A percentile compares a stretch with the other conserved stretches of the same genome.
These are phyloP conservation scores for Stephania japonica DNA, from an alignment of 164 flowering plant genomes.

Conservation along the genomic window DNA sequence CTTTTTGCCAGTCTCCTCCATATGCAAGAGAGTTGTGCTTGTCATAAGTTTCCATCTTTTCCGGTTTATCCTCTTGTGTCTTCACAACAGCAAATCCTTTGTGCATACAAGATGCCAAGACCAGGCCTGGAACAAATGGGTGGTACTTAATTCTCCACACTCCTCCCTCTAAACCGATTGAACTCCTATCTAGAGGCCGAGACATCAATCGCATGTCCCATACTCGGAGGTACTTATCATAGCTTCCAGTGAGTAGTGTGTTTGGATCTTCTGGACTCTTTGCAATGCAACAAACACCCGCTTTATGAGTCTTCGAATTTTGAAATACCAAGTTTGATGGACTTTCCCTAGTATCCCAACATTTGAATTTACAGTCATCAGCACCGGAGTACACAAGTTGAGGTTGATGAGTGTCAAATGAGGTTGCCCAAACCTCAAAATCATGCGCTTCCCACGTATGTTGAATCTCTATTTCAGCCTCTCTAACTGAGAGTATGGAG, in stretches of 20 bases:
- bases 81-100: slow-evolving; percentile 74
- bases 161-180: slow-evolving; percentile 79
- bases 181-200: slow-evolving; percentile 56
- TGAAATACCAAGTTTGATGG: slow-evolving; percentile 53
- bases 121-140: slow-evolving; percentile 45
- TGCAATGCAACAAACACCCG: slow-evolving; percentile 85
- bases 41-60: slow-evolving; percentile 53
- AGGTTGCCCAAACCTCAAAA: slow-evolving; percentile 80
- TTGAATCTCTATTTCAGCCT: slow-evolving; percentile 35
- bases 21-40: slow-evolving; percentile 84
- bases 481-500: slow-evolving; percentile 44
- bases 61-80: slow-evolving; percentile 28
- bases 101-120: slow-evolving; percentile 96
- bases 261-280: slow-evolving; percentile 52
- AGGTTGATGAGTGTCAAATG: slow-evolving; percentile 75
- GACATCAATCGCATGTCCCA: slow-evolving; percentile 83
- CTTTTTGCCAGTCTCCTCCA: slow-evolving; percentile 88
- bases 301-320: slow-evolving; percentile 57
- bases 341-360: slow-evolving; percentile 81
- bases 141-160: slow-evolving; percentile 95
- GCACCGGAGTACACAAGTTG: slow-evolving; percentile 76
- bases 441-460: slow-evolving; percentile 88
- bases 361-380: slow-evolving; percentile 77
- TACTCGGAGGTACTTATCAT: slow-evolving; percentile 70
- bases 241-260: slow-evolving; percentile 73